Evolutionary conservation across 192 early-diverging fungal genomes (phyloP).

Genomic region (Linnemannia exigua): DNA sequence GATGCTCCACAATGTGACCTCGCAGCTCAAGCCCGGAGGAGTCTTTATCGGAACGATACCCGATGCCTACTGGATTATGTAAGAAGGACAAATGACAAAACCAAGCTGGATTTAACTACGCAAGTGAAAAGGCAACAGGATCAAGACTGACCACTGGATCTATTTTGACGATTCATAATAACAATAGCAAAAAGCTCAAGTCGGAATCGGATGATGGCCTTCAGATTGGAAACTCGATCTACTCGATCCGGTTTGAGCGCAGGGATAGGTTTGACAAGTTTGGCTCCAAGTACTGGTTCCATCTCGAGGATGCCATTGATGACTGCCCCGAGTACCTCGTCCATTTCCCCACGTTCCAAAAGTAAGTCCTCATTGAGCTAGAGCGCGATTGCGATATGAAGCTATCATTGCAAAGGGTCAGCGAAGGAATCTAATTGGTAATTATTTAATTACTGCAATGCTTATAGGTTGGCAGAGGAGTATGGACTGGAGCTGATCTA

Average conservation of each 20-base stretch:
- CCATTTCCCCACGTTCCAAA: slow-evolving; percentile 84
- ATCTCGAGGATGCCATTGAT: slow-evolving; percentile 95
- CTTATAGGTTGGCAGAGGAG: slow-evolving; percentile 80
- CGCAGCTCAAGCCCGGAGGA: slow-evolving; percentile 79
- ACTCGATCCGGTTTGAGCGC: slow-evolving; percentile 88
- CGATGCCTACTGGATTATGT: slow-evolving; percentile 92
- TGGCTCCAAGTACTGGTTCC: slow-evolving; percentile 92
- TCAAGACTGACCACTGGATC: neutral
- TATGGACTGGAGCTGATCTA: slow-evolving; percentile 85
- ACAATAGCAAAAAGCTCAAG: slow-evolving; percentile 67
- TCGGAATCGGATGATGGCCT: slow-evolving; percentile 54
- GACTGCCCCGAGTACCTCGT: slow-evolving; percentile 97
- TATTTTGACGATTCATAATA: neutral
- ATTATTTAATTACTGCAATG: neutral
- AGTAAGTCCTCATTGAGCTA: slow-evolving; percentile 52
- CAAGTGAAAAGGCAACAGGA: neutral
- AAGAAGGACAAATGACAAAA: slow-evolving; percentile 15
- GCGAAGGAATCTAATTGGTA: neutral
- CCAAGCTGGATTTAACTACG: neutral
- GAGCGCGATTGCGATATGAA: neutral
- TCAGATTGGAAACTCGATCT: slow-evolving; percentile 90
- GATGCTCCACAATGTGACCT: slow-evolving; percentile 86
- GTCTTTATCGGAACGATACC: slow-evolving; percentile 95
- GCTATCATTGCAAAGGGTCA: neutral
- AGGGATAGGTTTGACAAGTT: slow-evolving; percentile 73